Percentiles rank a stretch among this genome's conserved stretches.
Evolutionary conservation across 2,329 filamentous ascomycete species (phyloP).

Genomic region (Grosmannia penicillata): DNA sequence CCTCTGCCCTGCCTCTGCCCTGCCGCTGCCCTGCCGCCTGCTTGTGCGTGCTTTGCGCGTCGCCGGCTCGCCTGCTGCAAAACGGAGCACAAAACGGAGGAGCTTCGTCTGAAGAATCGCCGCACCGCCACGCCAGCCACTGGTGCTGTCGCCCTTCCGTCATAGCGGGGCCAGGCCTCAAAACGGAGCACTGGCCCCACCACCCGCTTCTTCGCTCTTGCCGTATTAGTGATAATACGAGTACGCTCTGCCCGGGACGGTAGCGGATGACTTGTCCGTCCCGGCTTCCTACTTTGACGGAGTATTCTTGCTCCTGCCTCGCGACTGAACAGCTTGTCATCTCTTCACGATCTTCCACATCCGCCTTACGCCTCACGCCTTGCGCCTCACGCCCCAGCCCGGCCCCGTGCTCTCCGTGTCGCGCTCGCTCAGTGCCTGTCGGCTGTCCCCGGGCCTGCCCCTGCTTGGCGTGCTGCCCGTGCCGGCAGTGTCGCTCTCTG

Average conservation of each 20-base stretch:
- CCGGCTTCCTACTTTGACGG: too few relatives aligned
- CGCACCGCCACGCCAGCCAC: too few relatives aligned
- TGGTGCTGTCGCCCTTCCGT: background rate
- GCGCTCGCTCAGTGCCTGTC: too few relatives aligned
- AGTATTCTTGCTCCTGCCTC: too few relatives aligned
- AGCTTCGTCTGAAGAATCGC: background rate
- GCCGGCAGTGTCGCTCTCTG: background rate
- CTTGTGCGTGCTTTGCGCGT: too few relatives aligned
- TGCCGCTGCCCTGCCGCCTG: too few relatives aligned
- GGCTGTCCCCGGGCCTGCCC: background rate
- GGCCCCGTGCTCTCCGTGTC: slow-evolving; percentile 2
- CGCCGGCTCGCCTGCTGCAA: too few relatives aligned
- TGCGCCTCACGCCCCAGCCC: too few relatives aligned
- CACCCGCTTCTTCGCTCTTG: background rate
- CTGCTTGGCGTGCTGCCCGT: background rate
- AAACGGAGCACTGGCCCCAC: background rate
- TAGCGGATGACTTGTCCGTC: too few relatives aligned
- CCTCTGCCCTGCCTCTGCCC: too few relatives aligned
- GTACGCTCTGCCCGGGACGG: background rate
- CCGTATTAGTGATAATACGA: background rate
- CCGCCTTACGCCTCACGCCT: background rate
- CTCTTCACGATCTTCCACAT: background rate
- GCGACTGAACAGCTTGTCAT: background rate
- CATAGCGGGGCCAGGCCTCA: background rate
- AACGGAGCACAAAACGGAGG: background rate